Evolutionary conservation across 1,284 basidiomycete species (phyloP).

Genomic region (Grifola frondosa): DNA sequence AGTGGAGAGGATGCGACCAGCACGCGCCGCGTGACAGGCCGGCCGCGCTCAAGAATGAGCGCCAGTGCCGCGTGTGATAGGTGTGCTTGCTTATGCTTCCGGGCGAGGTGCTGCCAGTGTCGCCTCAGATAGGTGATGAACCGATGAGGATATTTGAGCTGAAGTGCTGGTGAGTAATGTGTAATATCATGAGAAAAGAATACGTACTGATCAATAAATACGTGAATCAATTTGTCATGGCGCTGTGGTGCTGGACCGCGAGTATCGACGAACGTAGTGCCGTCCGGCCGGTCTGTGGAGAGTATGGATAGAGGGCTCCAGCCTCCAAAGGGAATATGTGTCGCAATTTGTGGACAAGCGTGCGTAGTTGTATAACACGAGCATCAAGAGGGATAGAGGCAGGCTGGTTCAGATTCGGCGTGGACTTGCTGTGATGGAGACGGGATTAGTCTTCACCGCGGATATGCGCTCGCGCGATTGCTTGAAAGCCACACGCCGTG

Average conservation of each 20-base stretch:
- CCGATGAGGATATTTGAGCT: constrained; percentile 87
- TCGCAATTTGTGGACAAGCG: constrained; percentile 55
- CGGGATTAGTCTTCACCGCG: constrained; percentile 17
- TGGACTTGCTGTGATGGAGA: constrained; percentile 45
- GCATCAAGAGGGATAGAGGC: constrained; percentile 46
- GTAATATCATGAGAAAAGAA: constrained; percentile 8
- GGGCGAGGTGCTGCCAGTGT: constrained; percentile 39
- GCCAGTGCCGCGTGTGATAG: constrained; percentile 69
- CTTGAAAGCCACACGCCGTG: too few species aligned
- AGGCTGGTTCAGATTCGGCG: constrained; percentile 38
- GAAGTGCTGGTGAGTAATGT: constrained; percentile 3
- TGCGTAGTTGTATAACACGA: constrained; percentile 50
- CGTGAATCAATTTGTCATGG: constrained; percentile 67
- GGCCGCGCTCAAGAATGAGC: constrained; percentile 72
- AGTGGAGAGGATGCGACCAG: constrained; percentile 81
- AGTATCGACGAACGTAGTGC: constrained; percentile 46
- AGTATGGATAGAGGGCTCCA: constrained; percentile 45
- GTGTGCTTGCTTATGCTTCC: constrained; percentile 38
- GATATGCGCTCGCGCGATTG: constrained; percentile 7
- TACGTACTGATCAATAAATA: constrained; percentile 82
- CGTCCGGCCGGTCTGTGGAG: constrained; percentile 38
- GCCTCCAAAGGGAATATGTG: constrained; percentile 57
- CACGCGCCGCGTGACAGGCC: constrained; percentile 65
- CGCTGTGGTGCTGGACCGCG: constrained; percentile 46
- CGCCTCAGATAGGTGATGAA: constrained; percentile 64